Evolutionary conservation across 2,329 filamentous ascomycete species (phyloP).

Genomic region (Penicillium occitanis): DNA sequence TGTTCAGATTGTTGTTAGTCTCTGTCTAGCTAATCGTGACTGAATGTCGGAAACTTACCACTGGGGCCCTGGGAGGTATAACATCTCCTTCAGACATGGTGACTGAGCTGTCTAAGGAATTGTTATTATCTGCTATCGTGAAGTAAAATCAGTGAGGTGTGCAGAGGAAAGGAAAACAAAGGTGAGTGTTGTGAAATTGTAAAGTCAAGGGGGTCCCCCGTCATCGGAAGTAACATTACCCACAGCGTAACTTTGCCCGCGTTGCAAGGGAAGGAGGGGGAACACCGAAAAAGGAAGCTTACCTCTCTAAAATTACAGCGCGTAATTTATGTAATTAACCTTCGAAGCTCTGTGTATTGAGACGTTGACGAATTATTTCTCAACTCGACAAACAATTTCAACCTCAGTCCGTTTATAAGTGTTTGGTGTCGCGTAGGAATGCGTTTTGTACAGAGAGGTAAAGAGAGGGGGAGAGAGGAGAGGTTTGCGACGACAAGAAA

Average conservation of each 20-base stretch:
- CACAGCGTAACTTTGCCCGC: conserved; percentile 5
- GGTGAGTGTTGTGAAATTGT: background rate
- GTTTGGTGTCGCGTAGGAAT: background rate
- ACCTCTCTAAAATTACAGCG: conserved; percentile 9
- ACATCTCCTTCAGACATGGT: conserved; percentile 31
- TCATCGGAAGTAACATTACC: conserved; percentile 15
- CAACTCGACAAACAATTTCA: background rate
- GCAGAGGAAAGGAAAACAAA: background rate
- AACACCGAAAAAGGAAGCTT: background rate
- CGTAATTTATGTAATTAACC: background rate
- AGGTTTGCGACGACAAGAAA: background rate
- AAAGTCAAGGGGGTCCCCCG: background rate
- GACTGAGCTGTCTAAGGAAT: background rate
- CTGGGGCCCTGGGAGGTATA: conserved; percentile 19
- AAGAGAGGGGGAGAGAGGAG: background rate
- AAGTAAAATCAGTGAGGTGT: background rate
- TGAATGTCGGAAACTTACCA: conserved; percentile 12
- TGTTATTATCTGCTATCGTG: background rate
- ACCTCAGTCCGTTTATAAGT: background rate
- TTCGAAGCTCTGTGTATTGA: background rate
- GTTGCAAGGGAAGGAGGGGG: background rate
- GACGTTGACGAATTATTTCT: background rate
- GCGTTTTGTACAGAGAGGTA: background rate
- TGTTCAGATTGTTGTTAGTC: conserved; percentile 24
- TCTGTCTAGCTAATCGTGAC: background rate